Evolutionary conservation across 345 rosid genomes (phyloP).

Genomic region (Eucalyptus cloeziana): DNA sequence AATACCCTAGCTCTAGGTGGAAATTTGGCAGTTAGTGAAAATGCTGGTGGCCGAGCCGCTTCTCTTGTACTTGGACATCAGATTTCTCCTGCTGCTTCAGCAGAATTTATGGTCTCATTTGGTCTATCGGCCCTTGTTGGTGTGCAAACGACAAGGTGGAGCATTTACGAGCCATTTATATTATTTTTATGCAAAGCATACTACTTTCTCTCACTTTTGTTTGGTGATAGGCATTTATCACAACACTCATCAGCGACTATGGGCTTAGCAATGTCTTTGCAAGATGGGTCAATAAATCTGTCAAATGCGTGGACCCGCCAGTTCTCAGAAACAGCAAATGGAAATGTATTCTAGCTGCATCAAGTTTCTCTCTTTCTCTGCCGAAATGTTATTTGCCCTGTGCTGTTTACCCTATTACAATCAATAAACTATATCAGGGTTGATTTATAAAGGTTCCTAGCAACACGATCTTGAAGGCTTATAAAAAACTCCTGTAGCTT

Average conservation of each 20-base stretch:
- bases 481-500: background rate
- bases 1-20: conserved; percentile 63
- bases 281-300: conserved; percentile 88
- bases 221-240: conserved; percentile 52
- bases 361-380: background rate
- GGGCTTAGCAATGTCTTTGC: conserved; percentile 65
- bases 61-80: conserved; percentile 52
- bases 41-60: conserved; percentile 70
- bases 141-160: conserved; percentile 70
- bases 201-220: background rate
- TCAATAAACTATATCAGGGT: background rate
- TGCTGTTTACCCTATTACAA: background rate
- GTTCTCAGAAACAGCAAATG: conserved; percentile 74
- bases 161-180: background rate
- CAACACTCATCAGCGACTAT: conserved; percentile 74
- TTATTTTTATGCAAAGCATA: background rate
- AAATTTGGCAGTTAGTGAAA: conserved; percentile 59
- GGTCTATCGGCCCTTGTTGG: conserved; percentile 74
- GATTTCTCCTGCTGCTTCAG: conserved; percentile 63
- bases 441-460: background rate
- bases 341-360: conserved; percentile 50
- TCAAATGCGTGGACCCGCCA: conserved; percentile 87
- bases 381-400: background rate
- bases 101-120: conserved; percentile 68
- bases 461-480: background rate